Base-by-base conservation (phyloP, 1,284 basidiomycete genomes). In the Mrakiaceae sp. region DNA sequence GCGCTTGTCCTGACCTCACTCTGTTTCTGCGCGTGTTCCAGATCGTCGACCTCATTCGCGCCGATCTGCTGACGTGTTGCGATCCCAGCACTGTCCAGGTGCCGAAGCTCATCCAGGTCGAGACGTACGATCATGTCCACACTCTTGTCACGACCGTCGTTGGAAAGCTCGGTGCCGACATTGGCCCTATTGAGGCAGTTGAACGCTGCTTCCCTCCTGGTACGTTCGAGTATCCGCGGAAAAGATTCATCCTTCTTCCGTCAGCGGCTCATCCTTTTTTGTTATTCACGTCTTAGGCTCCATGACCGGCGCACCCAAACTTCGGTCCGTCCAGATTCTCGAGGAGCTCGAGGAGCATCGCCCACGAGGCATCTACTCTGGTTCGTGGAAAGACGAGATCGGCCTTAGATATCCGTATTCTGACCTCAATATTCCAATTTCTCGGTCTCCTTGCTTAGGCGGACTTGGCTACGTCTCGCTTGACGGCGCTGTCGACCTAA, bases 251-350 rank as follows among this genome's bases (percentile, higher is more conserved):
- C 27, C 27, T 27, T 27, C 27, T 27, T 27, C 27, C 27, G 27
- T 27, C 27, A 27, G 2, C 27, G 27, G 27, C 27, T 27, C 27
- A 5, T 27, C 4, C 4, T 3, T 4, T 3, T 4, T 6, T 2
- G n/a, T 48, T 9, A 5, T 72, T 74, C 27, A 27, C 27, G 58
- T 51, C 40, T 66, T 71, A 87, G 91, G 92, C 1, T 94, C 90
- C 69, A 98, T 98, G 94, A 98, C 95, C 0, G 94, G 95, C 16
- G 95, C 95, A 0, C 95, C 94, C 0, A 98, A 98, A 78, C 86
- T 94, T 69, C 86, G 94, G 16, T 91, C 88, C 60, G 87, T 97
- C 0, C 88, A 95, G 75, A 86, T 98, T 46, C 80, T 98, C 1
- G 88, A 92, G 70, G 80, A 79, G 1, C 81, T 97, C 5, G 95